Evolutionary conservation across 768 basidiomycete genomes (phyloP), one percentile per base, ranked within the genome.

Genomic region (Kwoniella shandongensis): DNA sequence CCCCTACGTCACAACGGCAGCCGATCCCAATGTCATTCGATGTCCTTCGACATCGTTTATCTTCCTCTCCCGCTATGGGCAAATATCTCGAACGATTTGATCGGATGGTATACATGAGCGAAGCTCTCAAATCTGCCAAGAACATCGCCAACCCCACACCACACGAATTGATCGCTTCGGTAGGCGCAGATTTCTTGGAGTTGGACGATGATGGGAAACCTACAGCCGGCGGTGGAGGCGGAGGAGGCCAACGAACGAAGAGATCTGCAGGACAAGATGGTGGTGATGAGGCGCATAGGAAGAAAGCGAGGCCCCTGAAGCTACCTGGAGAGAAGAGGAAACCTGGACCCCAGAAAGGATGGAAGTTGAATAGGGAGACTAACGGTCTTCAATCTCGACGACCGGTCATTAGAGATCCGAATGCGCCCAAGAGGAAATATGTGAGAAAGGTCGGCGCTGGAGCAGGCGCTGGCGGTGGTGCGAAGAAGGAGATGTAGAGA

Each of bases 31-130:
- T 72, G 1, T 61, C 61, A 12, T 29, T 60, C 15, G 39, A 57
- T 10, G 54, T 61, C 11, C 42, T 73, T 13, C 66, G 71, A 25
- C 60, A 66, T 35, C 61, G 71, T 1, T 62, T 73, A 17, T 27
- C 56, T 18, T 40, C 45, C 29, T 45, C 54, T 8, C 58, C 65
- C 0, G 18, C 29, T 11, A 38, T 68, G 51, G 25, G 23, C 4
- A 73, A 73, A 48, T 70, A 73, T 36, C 57, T 67, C 13, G 58
- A 65, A 32, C 52, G 71, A 29, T 70, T 68, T 51, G 71, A 73
- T 44, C 47, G 60, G 30, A 67, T 73, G 62, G 45, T 59, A 1
- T 54, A 56, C 35, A 62, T 70, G 63, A 57, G 57, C 1, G 44
- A 35, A 5, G 66, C 58, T 18, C 18, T 70, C 2, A 56, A 53